These are phyloP conservation scores for Hypericum androsaemum DNA, from an alignment of 345 rosid species.

Conservation along the genomic window DNA sequence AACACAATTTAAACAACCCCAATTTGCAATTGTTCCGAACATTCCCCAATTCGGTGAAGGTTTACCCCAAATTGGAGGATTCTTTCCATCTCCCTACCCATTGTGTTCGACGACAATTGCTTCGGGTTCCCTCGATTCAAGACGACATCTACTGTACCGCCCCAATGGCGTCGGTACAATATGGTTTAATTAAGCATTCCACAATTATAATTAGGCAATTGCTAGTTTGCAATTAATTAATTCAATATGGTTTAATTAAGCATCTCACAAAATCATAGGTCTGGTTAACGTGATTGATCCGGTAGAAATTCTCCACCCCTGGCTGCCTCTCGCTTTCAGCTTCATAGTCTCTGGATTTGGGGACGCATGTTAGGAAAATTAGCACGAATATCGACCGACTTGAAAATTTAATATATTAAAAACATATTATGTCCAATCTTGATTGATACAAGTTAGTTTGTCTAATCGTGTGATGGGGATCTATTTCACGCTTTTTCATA, in stretches of 20 bases:
- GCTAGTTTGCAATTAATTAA: neutral
- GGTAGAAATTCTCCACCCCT: conserved; percentile 68
- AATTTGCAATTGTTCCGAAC: too few relatives aligned
- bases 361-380: neutral
- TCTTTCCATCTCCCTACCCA: too few relatives aligned
- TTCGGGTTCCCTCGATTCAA: too few relatives aligned
- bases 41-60: too few relatives aligned
- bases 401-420: neutral
- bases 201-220: neutral
- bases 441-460: neutral
- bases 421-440: neutral
- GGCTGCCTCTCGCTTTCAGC: conserved; percentile 62
- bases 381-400: neutral
- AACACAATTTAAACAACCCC: too few relatives aligned
- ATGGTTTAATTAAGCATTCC: too few relatives aligned
- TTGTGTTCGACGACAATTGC: too few relatives aligned
- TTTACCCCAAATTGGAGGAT: too few relatives aligned
- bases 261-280: conserved; percentile 61
- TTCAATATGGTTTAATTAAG: neutral
- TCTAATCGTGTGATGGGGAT: neutral
- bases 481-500: neutral
- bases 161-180: too few relatives aligned
- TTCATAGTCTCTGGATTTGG: conserved; percentile 48
- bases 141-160: too few relatives aligned
- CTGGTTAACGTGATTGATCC: conserved; percentile 63